phyloP scores from a whole-genome alignment of 2,329 filamentous ascomycete genomes.

The Thelonectria discophora region DNA sequence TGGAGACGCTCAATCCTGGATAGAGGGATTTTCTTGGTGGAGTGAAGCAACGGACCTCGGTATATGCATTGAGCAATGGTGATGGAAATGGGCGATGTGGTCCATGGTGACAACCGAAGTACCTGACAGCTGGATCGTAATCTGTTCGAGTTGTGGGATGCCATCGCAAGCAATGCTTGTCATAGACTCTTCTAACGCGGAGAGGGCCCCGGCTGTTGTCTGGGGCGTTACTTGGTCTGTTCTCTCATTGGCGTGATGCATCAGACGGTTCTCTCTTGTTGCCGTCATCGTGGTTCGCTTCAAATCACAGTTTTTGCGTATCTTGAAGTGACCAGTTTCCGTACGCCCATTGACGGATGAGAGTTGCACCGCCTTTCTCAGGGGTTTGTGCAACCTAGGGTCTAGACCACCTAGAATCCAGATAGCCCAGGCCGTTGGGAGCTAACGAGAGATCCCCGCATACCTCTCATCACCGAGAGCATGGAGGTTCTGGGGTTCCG shows the following conservation, averaged over 20 bases:
- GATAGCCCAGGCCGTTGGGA: slow-evolving; percentile 1
- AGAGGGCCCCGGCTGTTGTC: too few species aligned
- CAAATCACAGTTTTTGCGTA: too few species aligned
- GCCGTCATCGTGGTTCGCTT: too few species aligned
- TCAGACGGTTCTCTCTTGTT: too few species aligned
- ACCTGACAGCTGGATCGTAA: neutral
- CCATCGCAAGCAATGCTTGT: too few species aligned
- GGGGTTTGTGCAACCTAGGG: neutral
- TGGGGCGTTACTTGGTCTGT: too few species aligned
- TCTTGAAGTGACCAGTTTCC: too few species aligned
- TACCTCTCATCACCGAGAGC: neutral
- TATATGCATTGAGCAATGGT: slow-evolving; percentile 23
- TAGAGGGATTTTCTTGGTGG: slow-evolving; percentile 27
- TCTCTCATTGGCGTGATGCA: too few species aligned
- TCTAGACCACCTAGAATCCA: neutral
- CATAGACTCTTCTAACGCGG: too few species aligned
- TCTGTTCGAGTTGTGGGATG: too few species aligned
- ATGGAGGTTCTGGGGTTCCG: slow-evolving; percentile 1
- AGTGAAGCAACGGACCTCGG: slow-evolving; percentile 15
- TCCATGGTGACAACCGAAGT: neutral
- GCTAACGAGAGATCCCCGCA: slow-evolving; percentile 15
- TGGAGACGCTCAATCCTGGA: slow-evolving; percentile 34
- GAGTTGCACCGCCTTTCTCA: neutral
- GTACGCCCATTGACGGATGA: neutral
- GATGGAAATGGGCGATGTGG: neutral